These are phyloP conservation scores for Scutellaria minor DNA, from an alignment of 257 asterid genomes.

Conservation along the genomic window DNA sequence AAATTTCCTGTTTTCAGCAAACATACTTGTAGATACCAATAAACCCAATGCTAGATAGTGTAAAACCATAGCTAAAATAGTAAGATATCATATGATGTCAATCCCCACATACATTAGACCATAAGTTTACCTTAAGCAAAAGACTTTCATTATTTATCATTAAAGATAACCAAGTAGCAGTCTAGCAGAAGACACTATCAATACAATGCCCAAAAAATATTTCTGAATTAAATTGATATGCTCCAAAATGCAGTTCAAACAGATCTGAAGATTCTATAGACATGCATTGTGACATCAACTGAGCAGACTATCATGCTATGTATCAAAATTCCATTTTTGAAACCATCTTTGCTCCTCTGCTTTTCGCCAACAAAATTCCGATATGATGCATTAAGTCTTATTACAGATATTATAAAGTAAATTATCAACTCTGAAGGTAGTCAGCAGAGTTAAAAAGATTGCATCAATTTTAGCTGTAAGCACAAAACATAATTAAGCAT, in stretches of 20 bases:
- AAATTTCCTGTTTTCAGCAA: no score
- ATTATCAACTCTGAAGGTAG: no score
- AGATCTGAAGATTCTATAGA: conserved; percentile 1
- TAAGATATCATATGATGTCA: no score
- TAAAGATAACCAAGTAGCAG: background rate
- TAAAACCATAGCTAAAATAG: no score
- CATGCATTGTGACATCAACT: no score
- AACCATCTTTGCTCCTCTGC: conserved; percentile 88
- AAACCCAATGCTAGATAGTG: no score
- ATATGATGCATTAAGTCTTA: conserved; percentile 85
- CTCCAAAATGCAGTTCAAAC: conserved; percentile 26
- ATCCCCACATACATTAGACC: background rate
- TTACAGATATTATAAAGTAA: conserved; percentile 21
- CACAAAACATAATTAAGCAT: no score
- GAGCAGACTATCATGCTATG: no score
- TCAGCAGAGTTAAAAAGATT: no score
- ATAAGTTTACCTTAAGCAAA: background rate
- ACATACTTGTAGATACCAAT: no score
- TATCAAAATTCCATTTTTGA: conserved; percentile 56
- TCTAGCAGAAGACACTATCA: background rate
- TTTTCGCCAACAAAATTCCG: conserved; percentile 82
- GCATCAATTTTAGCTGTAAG: no score
- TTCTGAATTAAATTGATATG: background rate
- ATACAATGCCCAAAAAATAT: conserved; percentile 15
- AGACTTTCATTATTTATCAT: background rate